A percentile compares a stretch with the other conserved stretches of the same genome.
These are phyloP conservation scores for Trypanosoma cruzi DNA, from an alignment of 208 protist genomes.

Conservation along the genomic window DNA sequence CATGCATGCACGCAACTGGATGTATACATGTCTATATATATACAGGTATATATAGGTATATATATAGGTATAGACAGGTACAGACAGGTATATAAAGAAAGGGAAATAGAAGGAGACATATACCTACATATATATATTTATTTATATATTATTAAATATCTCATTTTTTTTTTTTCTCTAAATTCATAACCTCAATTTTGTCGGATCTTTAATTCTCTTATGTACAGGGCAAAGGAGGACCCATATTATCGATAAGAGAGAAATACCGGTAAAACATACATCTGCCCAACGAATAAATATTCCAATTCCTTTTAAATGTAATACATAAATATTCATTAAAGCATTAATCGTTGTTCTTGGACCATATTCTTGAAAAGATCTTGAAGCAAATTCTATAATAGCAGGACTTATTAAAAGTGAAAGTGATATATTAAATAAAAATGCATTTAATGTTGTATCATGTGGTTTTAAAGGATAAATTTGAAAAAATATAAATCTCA, in stretches of 20 bases:
- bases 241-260: slow-evolving; percentile 26
- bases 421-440: slow-evolving; percentile 80
- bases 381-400: slow-evolving; percentile 63
- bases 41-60: too few species aligned
- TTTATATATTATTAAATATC: too few species aligned
- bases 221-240: slow-evolving; percentile 33
- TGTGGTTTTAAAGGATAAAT: slow-evolving; percentile 56
- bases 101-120: too few species aligned
- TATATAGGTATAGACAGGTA: too few species aligned
- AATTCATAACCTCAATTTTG: slow-evolving; percentile 55
- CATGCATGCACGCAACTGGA: too few species aligned
- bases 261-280: slow-evolving; percentile 28
- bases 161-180: too few species aligned
- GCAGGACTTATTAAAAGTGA: slow-evolving; percentile 59
- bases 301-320: slow-evolving; percentile 31
- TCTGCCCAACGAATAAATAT: slow-evolving; percentile 33
- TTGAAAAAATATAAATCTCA: slow-evolving; percentile 41
- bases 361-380: slow-evolving; percentile 60
- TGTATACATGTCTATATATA: too few species aligned
- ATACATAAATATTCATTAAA: slow-evolving; percentile 44
- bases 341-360: slow-evolving; percentile 36
- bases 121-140: too few species aligned
- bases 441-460: slow-evolving; percentile 84
- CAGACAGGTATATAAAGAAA: too few species aligned
- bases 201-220: slow-evolving; percentile 36